phyloP scores from a whole-genome alignment of 441 rosid species.

The Gossypium lobatum region DNA sequence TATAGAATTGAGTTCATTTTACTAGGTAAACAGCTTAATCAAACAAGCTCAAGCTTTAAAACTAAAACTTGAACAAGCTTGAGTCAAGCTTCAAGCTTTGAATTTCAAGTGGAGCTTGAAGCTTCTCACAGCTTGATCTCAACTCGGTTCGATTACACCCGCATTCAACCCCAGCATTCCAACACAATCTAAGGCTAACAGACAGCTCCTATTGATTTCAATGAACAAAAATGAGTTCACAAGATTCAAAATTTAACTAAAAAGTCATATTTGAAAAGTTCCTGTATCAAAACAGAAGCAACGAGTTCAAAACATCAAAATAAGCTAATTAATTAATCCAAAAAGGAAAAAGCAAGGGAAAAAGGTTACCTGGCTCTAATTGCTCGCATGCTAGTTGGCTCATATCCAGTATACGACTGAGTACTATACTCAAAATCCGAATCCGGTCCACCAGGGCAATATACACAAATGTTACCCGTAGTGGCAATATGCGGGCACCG shows the following conservation, averaged over 20 bases:
- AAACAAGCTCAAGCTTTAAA: background rate
- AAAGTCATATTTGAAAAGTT: background rate
- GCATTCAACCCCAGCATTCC: background rate
- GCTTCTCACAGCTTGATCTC: background rate
- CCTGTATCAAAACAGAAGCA: background rate
- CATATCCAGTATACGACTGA: conserved; percentile 96
- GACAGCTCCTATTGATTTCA: background rate
- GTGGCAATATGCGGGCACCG: conserved; percentile 97
- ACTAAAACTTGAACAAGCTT: background rate
- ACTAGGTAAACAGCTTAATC: background rate
- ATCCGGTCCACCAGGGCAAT: conserved; percentile 98
- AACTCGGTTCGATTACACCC: background rate
- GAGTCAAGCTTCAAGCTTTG: background rate
- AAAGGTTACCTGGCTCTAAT: conserved; percentile 81
- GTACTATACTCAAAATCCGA: conserved; percentile 98
- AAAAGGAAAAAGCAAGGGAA: background rate
- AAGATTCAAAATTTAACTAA: background rate
- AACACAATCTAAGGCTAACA: background rate
- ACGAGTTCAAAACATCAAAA: background rate
- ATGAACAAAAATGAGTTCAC: background rate
- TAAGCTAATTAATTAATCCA: background rate
- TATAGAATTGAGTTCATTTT: background rate
- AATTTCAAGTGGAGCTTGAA: background rate
- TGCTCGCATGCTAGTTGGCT: conserved; percentile 98
- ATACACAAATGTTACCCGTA: conserved; percentile 93